Conservation (phyloP, 306 rosid species). For the Cucumis sativus region Cucumber_9930_V3 NC_026655.2:3384501-3385000, state of each 20-base stretch:
- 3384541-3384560: not conserved
- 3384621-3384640: not conserved
- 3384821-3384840: not conserved
- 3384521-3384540: not conserved
- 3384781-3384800: not conserved
- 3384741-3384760: not conserved
- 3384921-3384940: not conserved
- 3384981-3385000: slow-evolving; percentile 1
- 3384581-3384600: not conserved
- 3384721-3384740: not conserved
- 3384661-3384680: no score
- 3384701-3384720: not conserved
- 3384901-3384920: not conserved
- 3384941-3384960: not conserved
- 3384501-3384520: not conserved
- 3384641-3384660: not conserved
- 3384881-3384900: not conserved
- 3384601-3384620: not conserved
- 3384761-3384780: not conserved
- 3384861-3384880: not conserved
- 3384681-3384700: no score
- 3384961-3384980: slow-evolving; percentile 1
- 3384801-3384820: not conserved
- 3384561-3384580: not conserved
- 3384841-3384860: not conserved